These are phyloP conservation scores for Phycomyces nitens DNA, from an alignment of 192 early-diverging fungal species.

Conservation along the genomic window DNA sequence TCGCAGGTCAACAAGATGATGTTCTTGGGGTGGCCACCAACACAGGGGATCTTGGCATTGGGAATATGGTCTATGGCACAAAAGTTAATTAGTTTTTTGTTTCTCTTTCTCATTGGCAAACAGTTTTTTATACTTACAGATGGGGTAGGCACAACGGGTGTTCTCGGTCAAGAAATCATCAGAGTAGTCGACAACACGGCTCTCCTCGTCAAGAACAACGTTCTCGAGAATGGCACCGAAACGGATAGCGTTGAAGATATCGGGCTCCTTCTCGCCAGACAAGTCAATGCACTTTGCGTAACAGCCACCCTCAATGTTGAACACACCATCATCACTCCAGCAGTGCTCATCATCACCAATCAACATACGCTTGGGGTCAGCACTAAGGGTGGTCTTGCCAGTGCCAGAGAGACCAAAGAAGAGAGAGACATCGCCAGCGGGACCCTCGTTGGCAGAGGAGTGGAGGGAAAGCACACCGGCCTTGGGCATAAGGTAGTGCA, in stretches of 20 bases:
- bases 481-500: conserved; percentile 99
- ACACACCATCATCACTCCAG: conserved; percentile 91
- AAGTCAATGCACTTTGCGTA: conserved; percentile 97
- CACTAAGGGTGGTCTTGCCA: conserved; percentile 96
- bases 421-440: conserved; percentile 84
- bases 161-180: conserved; percentile 86
- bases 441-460: conserved; percentile 92
- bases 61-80: conserved; percentile 69
- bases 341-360: conserved; percentile 99
- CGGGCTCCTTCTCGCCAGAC: conserved; percentile 93
- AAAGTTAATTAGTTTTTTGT: background rate
- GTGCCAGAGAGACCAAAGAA: conserved; percentile 99
- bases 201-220: conserved; percentile 74
- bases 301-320: conserved; percentile 99
- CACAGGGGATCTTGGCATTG: conserved; percentile 89
- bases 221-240: conserved; percentile 93
- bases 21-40: conserved; percentile 88
- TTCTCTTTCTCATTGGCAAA: background rate
- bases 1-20: conserved; percentile 95
- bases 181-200: conserved; percentile 76
- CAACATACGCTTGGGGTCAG: conserved; percentile 83
- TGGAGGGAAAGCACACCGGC: conserved; percentile 81
- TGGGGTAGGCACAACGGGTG: conserved; percentile 94
- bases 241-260: conserved; percentile 94
- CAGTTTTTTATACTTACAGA: conserved; percentile 43